Evolutionary conservation across 306 rosid species (phyloP), one percentile per base, ranked within the genome.

Genomic region (Mucuna pruriens): DNA sequence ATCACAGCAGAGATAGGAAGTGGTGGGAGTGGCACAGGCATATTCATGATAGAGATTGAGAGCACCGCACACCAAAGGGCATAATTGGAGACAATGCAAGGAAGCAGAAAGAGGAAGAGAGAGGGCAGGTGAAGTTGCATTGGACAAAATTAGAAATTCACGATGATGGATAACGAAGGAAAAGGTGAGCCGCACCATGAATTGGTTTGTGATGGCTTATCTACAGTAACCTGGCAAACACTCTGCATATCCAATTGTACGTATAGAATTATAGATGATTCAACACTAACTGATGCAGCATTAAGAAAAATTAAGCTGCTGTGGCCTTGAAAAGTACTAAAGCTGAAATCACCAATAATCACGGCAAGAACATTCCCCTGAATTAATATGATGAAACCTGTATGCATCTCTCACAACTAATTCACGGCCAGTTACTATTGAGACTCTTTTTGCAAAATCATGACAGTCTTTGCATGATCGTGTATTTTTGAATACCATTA

Each of bases 391-490:
- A 82, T 89, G 88, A 79, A 91, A 91, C 86, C 92, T 87, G 33
- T 71, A 84, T 42, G 90, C 88, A 76, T 89, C 91, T 82, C 89
- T 84, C 1, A 91, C 76, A 26, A 89, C 20, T 48, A 89, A 69
- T 82, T 76, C 80, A 26, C 87, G 85, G 60, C 86, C 82, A 2
- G 91, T 87, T 70, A 81, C 75, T 74, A 9, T 3, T 19, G 92
- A 91, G 13, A 87, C 92, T 51, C 79, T 70, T 62, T 91, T 91
- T 16, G 91, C 92, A 75, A 89, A 91, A 42, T 89, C 92, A 82
- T 89, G 95, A 75, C 89, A 89, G 44, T 84, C 95, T 77, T 71
- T 84, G 81, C 91, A 91, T 20, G 92, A 85, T 69, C 90, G 38
- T 15, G 85, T 80, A 81, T 87, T 89, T 82, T 91, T 91, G 69